Conservation (phyloP, 768 basidiomycete species). For the Artomyces pyxidatus region DNA sequence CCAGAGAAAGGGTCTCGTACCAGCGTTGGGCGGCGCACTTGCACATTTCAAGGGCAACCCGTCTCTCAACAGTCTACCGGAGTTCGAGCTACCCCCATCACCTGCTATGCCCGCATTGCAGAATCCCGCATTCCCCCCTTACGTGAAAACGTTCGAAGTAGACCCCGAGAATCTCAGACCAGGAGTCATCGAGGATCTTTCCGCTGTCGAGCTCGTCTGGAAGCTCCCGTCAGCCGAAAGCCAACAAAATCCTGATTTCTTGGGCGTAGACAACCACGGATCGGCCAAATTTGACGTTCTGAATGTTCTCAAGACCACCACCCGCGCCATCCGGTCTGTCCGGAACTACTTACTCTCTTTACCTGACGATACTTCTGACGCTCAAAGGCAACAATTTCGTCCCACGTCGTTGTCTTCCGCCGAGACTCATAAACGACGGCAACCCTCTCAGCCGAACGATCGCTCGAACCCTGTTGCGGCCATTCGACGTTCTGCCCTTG, state of each 20-base stretch:
- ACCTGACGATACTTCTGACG: conserved; percentile 60
- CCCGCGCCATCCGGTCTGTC: conserved; percentile 71
- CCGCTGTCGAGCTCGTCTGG: conserved; percentile 58
- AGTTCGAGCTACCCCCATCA: conserved; percentile 64
- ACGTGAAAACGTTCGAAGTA: conserved; percentile 58
- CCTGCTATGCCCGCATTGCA: conserved; percentile 44
- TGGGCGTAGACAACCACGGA: conserved; percentile 6
- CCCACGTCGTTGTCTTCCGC: conserved; percentile 33
- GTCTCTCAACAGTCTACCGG: conserved; percentile 34
- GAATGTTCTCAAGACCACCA: conserved; percentile 66
- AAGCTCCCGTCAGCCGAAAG: conserved; percentile 27
- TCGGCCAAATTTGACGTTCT: conserved; percentile 49
- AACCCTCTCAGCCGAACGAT: conserved; percentile 24
- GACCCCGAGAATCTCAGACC: conserved; percentile 75
- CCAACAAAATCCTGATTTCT: conserved; percentile 1
- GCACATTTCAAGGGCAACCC: conserved; percentile 24
- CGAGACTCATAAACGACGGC: conserved; percentile 29
- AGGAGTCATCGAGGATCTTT: conserved; percentile 68
- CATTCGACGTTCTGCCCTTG: conserved; percentile 73
- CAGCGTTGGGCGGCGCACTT: conserved; percentile 58
- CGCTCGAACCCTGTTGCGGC: conserved; percentile 53
- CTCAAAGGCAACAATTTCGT: conserved; percentile 42
- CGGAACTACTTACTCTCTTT: conserved; percentile 79
- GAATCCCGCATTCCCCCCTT: conserved; percentile 39
- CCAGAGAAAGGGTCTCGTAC: conserved; percentile 53